Evolutionary conservation across 2,329 filamentous ascomycete genomes (phyloP).

Genomic region (Claviceps sp.): DNA sequence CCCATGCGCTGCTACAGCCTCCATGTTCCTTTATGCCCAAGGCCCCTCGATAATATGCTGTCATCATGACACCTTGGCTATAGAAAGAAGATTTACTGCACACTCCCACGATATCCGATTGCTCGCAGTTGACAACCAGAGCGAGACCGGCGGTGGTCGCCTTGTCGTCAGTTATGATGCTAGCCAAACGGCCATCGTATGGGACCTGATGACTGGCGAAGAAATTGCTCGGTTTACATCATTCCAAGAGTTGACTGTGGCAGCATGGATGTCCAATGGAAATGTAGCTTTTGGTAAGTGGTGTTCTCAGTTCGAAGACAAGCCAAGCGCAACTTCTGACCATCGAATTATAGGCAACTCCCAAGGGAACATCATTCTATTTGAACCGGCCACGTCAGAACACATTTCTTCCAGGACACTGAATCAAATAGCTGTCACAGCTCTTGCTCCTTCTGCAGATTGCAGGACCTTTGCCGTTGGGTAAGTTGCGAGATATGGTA

Average conservation of each 20-base stretch:
- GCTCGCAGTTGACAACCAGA: constrained; percentile 81
- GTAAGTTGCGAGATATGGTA: constrained; percentile 32
- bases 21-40: constrained; percentile 81
- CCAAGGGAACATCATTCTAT: constrained; percentile 86
- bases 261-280: constrained; percentile 92
- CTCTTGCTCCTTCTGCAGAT: constrained; percentile 76
- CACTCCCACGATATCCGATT: constrained; percentile 75
- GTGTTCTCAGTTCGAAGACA: background rate
- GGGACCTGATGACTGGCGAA: constrained; percentile 86
- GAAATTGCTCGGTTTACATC: constrained; percentile 87
- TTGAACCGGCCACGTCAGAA: constrained; percentile 85
- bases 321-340: background rate
- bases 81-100: constrained; percentile 73
- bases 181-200: constrained; percentile 85
- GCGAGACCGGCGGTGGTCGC: constrained; percentile 71
- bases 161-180: constrained; percentile 88
- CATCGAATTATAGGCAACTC: constrained; percentile 54
- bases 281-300: constrained; percentile 86
- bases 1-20: constrained; percentile 80
- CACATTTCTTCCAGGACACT: constrained; percentile 85
- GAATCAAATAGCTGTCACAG: constrained; percentile 84
- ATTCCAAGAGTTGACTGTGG: constrained; percentile 73
- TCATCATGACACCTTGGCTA: constrained; percentile 81
- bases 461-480: constrained; percentile 94
- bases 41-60: constrained; percentile 72